Conservation (phyloP, 371 early-diverging fungal genomes). For the Apophysomyces elegans region DNA sequence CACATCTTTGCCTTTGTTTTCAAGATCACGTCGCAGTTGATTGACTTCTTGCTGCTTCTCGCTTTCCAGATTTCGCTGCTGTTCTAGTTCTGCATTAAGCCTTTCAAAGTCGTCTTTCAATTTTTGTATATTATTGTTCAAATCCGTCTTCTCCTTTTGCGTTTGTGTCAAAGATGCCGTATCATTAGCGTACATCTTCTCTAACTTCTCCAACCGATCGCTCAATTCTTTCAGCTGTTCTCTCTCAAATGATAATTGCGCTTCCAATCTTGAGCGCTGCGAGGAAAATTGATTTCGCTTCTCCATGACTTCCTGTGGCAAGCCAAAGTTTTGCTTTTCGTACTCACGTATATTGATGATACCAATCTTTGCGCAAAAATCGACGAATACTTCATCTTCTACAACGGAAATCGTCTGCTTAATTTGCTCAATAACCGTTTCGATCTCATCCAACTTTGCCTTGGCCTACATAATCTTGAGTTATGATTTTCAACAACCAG, state of each 20-base stretch:
- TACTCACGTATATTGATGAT: constrained; percentile 86
- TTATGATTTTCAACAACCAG: constrained; percentile 5
- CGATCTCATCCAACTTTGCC: constrained; percentile 44
- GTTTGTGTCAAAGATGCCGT: constrained; percentile 31
- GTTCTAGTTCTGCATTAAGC: constrained; percentile 45
- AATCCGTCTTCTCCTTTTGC: constrained; percentile 40
- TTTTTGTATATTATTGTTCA: constrained; percentile 44
- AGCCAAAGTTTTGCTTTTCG: constrained; percentile 70
- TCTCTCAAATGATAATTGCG: constrained; percentile 78
- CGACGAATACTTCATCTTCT: constrained; percentile 78
- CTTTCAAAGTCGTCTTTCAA: constrained; percentile 34
- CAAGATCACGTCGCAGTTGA: constrained; percentile 61
- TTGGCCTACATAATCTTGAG: constrained; percentile 18
- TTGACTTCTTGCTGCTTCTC: constrained; percentile 62
- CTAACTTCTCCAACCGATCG: constrained; percentile 60
- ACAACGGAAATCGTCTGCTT: constrained; percentile 61
- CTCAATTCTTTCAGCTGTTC: constrained; percentile 71
- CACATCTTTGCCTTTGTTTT: constrained; percentile 65
- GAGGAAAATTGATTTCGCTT: constrained; percentile 75
- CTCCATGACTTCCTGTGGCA: constrained; percentile 74
- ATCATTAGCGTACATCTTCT: constrained; percentile 42
- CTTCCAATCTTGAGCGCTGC: constrained; percentile 75
- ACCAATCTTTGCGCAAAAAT: constrained; percentile 74
- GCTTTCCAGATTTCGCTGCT: constrained; percentile 44
- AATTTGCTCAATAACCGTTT: constrained; percentile 34